Conservation (phyloP, 148 eudicot species). For the Pouteria glomerata region DNA sequence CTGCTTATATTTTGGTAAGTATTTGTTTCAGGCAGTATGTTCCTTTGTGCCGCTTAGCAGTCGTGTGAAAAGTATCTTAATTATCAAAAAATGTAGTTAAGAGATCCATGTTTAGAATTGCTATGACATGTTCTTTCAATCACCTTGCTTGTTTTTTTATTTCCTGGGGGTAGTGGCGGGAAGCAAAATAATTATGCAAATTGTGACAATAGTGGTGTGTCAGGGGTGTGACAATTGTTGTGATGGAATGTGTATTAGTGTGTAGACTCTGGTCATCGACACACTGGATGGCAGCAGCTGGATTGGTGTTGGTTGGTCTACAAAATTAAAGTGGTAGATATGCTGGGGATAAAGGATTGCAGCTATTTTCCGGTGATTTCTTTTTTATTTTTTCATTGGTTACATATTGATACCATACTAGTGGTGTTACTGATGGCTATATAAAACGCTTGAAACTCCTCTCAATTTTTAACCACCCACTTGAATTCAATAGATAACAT, state of each 20-base stretch:
- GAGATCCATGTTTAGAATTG: background rate
- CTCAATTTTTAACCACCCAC: too few species aligned
- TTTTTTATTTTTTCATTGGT: too few species aligned
- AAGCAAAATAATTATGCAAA: background rate
- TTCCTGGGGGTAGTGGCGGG: background rate
- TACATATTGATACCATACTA: too few species aligned
- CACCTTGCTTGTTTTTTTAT: background rate
- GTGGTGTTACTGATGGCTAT: background rate
- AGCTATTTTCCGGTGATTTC: too few species aligned
- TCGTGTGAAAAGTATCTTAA: too few species aligned
- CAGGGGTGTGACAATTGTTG: background rate
- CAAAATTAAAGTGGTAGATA: too few species aligned
- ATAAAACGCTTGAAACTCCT: too few species aligned
- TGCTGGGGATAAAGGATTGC: too few species aligned
- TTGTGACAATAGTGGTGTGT: background rate
- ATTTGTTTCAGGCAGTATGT: background rate
- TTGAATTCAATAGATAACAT: too few species aligned
- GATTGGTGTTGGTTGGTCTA: background rate
- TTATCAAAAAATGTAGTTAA: too few species aligned
- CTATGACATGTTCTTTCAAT: background rate
- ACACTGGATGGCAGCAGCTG: background rate
- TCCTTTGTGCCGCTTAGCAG: too few species aligned
- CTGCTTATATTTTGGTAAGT: slow-evolving; percentile 79
- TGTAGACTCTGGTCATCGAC: background rate
- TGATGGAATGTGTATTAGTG: background rate